Evolutionary conservation across 164 flowering plant genomes (phyloP), one percentile per base, ranked within the genome.

Genomic region (grape (Vitis vinifera)): DNA sequence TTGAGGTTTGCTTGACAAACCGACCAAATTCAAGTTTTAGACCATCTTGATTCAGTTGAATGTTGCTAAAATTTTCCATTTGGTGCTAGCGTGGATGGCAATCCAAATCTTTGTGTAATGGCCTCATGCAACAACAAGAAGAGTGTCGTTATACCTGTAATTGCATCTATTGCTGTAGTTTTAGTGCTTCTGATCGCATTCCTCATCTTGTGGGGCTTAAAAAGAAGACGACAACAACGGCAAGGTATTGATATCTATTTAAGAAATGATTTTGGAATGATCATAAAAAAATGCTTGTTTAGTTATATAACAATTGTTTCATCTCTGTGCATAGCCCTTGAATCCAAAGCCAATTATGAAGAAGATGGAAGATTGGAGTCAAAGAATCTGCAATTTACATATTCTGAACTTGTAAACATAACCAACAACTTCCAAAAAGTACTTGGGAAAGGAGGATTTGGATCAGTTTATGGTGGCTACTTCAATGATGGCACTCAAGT

Each of bases 361-460:
- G 19, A 47, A 31, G 59, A 51, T 3, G 14, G 17, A 13, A 19
- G 44, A 4, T 13, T 55, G 31, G 69, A 62, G 10, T 17, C 70
- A 55, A 69, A 23, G 56, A 51, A 78, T 14, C 51, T 57, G 12
- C 66, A 50, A 9, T 74, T 66, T 55, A 63, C 75, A 10, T 75
- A 71, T 27, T 44, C 62, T 9, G 73, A 74, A 57, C 56, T 83
- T 10, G n/a, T 67, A 30, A 55, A 8, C n/a, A 81, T 79, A 4
- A 81, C 81, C 11, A 76, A 70, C 59, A 76, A 76, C 61, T 80
- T 84, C 48, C 66, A 76, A 14, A 73, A 51, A 30, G 65, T 68
- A 17, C 70, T 85, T 4, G 86, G 86, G 0, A 79, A 73, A 68
- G 85, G 85, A 59, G 86, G 85, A 23, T 83, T 70, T 72, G 86